phyloP scores from a whole-genome alignment of 176 grass and related monocot genomes.

The Rhynchospora breviuscula region DNA sequence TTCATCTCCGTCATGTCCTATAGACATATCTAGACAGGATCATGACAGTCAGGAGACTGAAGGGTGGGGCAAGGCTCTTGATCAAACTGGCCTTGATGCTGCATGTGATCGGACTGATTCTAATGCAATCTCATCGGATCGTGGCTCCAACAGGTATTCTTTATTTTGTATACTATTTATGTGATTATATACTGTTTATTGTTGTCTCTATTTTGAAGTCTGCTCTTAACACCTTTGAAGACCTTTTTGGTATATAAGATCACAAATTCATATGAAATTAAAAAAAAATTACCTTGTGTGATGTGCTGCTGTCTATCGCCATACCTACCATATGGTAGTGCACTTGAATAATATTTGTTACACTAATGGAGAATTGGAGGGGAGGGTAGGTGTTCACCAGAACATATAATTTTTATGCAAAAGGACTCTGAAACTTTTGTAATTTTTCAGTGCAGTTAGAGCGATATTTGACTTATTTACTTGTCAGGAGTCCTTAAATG shows the following conservation, averaged over 20 bases:
- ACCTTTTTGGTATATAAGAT: neutral
- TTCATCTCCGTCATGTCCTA: no score
- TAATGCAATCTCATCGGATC: neutral
- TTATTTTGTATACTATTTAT: neutral
- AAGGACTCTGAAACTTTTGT: neutral
- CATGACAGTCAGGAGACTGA: neutral
- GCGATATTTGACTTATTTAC: neutral
- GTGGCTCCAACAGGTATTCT: neutral
- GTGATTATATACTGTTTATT: neutral
- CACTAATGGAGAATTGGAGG: neutral
- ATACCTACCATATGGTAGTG: neutral
- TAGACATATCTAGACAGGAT: neutral
- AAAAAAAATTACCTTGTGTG: neutral
- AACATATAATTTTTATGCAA: neutral
- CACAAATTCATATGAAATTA: neutral
- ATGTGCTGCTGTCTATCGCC: neutral
- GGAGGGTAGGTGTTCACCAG: neutral
- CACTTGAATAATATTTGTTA: neutral
- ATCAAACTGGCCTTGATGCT: neutral
- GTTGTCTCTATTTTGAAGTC: neutral
- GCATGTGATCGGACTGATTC: neutral
- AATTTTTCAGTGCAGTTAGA: neutral
- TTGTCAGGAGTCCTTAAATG: neutral
- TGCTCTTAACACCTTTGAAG: neutral
- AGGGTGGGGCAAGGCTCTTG: neutral